phyloP scores from a whole-genome alignment of 2,329 filamentous ascomycete species.

The Tolypocladium guangdongense region DNA sequence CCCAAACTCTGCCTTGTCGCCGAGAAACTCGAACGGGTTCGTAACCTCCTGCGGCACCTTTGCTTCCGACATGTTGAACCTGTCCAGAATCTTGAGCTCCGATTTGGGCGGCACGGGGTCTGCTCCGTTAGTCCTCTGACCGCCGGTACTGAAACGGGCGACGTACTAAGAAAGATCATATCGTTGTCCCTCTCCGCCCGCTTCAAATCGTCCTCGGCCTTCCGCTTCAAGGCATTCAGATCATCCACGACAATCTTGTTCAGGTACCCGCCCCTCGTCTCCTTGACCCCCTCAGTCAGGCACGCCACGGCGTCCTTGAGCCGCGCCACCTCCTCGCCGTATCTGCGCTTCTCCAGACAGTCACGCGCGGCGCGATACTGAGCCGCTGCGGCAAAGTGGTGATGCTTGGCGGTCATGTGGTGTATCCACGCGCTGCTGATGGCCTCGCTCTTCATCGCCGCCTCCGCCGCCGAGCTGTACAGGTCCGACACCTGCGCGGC shows the following conservation, averaged over 20 bases:
- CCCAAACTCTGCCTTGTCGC: constrained; percentile 71
- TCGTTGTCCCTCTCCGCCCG: constrained; percentile 94
- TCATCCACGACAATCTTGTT: constrained; percentile 75
- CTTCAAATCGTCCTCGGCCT: constrained; percentile 79
- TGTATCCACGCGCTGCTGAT: constrained; percentile 96
- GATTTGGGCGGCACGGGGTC: constrained; percentile 76
- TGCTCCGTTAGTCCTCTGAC: constrained; percentile 22
- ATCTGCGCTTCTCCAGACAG: constrained; percentile 84
- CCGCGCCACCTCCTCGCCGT: constrained; percentile 88
- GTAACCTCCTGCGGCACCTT: constrained; percentile 73
- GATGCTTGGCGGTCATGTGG: constrained; percentile 92
- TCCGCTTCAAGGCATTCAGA: constrained; percentile 69
- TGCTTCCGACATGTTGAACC: constrained; percentile 78
- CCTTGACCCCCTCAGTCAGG: constrained; percentile 76
- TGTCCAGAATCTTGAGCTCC: constrained; percentile 74
- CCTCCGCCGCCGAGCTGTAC: constrained; percentile 75
- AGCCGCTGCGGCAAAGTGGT: constrained; percentile 91
- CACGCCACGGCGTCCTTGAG: constrained; percentile 73
- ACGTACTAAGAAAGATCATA: constrained; percentile 73
- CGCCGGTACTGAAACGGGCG: background rate
- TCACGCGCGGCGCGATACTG: constrained; percentile 88
- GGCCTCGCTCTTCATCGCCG: constrained; percentile 77
- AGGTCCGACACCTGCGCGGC: constrained; percentile 84
- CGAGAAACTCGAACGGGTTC: constrained; percentile 68
- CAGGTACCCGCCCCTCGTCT: constrained; percentile 61